Percentiles rank a stretch among this genome's conserved stretches.
Evolutionary conservation across 139 green algal species (phyloP).

Genomic region (Pleodorina starrii): DNA sequence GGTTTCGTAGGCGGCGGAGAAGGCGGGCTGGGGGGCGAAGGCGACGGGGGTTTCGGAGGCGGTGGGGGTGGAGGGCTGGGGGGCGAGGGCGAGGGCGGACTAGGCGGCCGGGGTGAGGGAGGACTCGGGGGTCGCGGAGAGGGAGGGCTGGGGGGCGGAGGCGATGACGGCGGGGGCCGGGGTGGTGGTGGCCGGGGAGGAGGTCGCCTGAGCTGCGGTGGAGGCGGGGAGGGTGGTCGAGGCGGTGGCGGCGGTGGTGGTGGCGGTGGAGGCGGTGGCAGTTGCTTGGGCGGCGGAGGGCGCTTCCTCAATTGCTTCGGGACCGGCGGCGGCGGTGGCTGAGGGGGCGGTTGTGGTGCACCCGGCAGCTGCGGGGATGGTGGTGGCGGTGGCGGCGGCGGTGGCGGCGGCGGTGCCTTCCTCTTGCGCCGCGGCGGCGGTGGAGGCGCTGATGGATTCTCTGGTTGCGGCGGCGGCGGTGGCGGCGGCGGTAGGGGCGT

Average conservation of each 20-base stretch:
- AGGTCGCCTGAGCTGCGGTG: neutral
- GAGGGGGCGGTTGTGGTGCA: neutral
- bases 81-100: neutral
- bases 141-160: neutral
- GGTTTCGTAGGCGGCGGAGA: neutral
- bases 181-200: neutral
- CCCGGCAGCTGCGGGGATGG: neutral
- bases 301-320: too few species aligned
- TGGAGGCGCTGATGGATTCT: neutral
- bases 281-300: neutral
- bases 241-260: neutral
- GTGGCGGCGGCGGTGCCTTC: neutral
- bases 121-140: neutral
- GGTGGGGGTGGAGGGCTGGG: neutral
- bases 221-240: neutral
- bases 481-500: neutral
- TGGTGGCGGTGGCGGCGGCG: neutral
- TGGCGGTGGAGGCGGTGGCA: neutral
- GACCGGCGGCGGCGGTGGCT: neutral
- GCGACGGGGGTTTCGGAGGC: neutral
- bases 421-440: neutral
- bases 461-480: neutral
- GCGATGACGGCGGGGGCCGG: neutral
- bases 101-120: neutral
- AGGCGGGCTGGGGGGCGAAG: neutral